Evolutionary conservation across 2,329 filamentous ascomycete genomes (phyloP).

Genomic region (Aureobasidium sp.): DNA sequence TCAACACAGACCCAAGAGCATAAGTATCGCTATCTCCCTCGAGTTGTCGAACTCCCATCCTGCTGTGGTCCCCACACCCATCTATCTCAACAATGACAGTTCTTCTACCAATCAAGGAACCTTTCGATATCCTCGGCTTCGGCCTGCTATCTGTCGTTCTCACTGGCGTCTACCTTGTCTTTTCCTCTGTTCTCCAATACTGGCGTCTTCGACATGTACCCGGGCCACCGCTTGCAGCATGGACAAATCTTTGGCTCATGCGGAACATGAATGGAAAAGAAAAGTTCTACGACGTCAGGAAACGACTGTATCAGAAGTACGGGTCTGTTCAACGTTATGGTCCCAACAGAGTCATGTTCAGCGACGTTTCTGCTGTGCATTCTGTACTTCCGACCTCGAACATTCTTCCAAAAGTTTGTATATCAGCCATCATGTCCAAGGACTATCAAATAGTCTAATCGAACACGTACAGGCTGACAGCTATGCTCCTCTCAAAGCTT

Average conservation of each 20-base stretch:
- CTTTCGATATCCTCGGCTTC: not conserved
- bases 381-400: not conserved
- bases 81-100: not conserved
- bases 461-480: not conserved
- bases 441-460: not conserved
- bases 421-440: not conserved
- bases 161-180: not conserved
- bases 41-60: not conserved
- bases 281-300: not conserved
- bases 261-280: not conserved
- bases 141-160: not conserved
- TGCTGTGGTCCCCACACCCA: not conserved
- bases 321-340: not conserved
- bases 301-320: not conserved
- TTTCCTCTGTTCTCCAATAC: not conserved
- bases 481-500: not conserved
- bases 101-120: not conserved
- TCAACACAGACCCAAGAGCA: not conserved
- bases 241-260: not conserved
- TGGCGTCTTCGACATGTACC: not conserved
- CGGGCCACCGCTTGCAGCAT: not conserved
- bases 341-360: not conserved
- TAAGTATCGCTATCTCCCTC: not conserved
- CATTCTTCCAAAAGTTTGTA: not conserved
- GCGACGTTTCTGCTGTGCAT: not conserved